Base-by-base conservation (phyloP, 768 basidiomycete genomes). In the Trametes sanguinea region DNA sequence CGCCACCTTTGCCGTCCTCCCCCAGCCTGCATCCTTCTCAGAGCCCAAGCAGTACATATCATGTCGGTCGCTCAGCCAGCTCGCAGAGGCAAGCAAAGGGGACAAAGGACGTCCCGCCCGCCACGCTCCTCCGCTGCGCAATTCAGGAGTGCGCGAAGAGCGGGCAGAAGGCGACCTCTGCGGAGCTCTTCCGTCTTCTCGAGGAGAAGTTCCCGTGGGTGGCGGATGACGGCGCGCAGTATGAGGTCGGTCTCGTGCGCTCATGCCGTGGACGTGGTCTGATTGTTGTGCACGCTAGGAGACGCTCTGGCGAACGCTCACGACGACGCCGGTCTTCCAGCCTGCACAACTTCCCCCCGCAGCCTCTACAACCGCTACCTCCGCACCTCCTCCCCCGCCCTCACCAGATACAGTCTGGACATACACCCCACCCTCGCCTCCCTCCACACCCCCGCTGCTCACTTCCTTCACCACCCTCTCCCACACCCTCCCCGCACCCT, bases 81-180 rank as follows among this genome's bases (percentile, higher is more conserved):
- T 81, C 44, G 65, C 74, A 11, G 70, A 68, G 4, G 66, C 63
- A 11, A 66, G 60, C 42, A 70, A 69, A 7, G 67, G 60, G 2
- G 51, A 61, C 13, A 60, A 63, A 44, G 74, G 74, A 73, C 8
- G 70, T 88, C 6, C 80, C 85, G 2, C 75, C 78, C 8, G 63
- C 85, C 4, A 84, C 86, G 1, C 73, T 90, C 6, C 76, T 92
- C 40, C 83, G 90, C 8, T 89, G 86, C 66, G 85, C 80, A 2
- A 75, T 91, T 44, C 74, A 77, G 33, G 86, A 86, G 79, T 60
- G 72, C 67, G 55, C 77, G 67, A 66, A 75, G 72, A 22, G 77
- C 77, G 51, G 63, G 32, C 63, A 74, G 32, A 74, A 77, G 42
- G 79, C 83, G 22, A 82, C 81, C 0, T 82, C 86, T 0, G 82